phyloP scores from a whole-genome alignment of 768 basidiomycete species.

The Podaxis carcinomalis region DNA sequence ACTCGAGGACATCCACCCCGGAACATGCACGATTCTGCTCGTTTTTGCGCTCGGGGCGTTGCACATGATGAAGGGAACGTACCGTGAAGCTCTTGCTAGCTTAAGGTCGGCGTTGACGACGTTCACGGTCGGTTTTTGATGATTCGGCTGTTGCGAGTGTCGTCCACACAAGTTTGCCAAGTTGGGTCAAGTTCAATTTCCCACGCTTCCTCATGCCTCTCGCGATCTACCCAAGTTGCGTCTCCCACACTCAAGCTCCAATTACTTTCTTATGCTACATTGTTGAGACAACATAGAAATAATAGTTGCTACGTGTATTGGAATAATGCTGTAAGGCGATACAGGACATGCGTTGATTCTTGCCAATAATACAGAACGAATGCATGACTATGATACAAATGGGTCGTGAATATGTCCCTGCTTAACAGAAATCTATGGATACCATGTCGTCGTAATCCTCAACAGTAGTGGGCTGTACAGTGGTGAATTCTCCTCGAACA shows the following conservation, averaged over 20 bases:
- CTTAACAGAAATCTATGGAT: neutral
- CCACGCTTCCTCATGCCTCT: conserved; percentile 24
- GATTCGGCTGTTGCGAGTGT: conserved; percentile 30
- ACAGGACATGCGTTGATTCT: neutral
- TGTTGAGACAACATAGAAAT: neutral
- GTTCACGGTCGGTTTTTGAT: conserved; percentile 37
- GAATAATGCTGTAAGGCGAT: neutral
- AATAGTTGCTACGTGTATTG: neutral
- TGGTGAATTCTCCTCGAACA: neutral
- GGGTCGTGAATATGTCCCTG: neutral
- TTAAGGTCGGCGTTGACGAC: conserved; percentile 41
- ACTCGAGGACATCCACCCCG: conserved; percentile 37
- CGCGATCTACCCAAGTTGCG: neutral
- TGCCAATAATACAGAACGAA: conserved; percentile 1
- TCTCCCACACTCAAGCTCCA: neutral
- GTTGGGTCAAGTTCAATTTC: conserved; percentile 23
- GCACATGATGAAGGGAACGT: conserved; percentile 24
- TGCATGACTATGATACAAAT: conserved; percentile 3
- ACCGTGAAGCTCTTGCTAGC: conserved; percentile 40
- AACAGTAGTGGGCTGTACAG: conserved; percentile 15
- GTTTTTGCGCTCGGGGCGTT: conserved; percentile 25
- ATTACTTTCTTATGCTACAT: neutral
- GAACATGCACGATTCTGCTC: conserved; percentile 25
- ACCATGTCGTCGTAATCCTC: conserved; percentile 6
- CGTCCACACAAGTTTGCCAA: conserved; percentile 28